Percentiles rank a stretch among this genome's conserved stretches.
phyloP scores from a whole-genome alignment of 495 filamentous ascomycete genomes.

The Letharia columbiana region DNA sequence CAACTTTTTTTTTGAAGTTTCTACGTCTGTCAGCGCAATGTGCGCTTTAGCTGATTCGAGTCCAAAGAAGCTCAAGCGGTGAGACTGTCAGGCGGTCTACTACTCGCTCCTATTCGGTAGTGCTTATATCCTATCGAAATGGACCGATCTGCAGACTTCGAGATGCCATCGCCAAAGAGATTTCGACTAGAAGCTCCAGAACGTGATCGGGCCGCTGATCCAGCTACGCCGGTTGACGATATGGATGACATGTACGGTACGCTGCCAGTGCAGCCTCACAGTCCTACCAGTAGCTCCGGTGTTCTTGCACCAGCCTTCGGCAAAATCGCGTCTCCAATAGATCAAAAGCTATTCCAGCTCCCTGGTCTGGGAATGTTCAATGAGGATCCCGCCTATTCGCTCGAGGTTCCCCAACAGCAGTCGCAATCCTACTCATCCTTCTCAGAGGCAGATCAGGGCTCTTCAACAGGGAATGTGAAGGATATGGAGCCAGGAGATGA shows the following conservation, averaged over 20 bases:
- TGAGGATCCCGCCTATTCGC: neutral
- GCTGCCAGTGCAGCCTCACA: neutral
- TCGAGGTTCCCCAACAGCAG: neutral
- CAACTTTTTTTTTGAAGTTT: neutral
- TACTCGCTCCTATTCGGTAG: neutral
- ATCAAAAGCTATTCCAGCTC: conserved; percentile 2
- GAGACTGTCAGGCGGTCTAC: neutral
- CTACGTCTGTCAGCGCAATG: neutral
- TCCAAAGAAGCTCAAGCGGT: no score
- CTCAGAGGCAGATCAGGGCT: neutral
- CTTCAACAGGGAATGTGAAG: neutral
- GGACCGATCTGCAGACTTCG: conserved; percentile 8
- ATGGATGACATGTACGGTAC: conserved; percentile 22
- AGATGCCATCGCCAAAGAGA: conserved; percentile 21
- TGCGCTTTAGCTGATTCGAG: neutral
- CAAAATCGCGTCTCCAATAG: neutral
- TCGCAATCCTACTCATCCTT: neutral
- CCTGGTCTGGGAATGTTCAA: conserved; percentile 13
- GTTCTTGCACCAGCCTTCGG: neutral
- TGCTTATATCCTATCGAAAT: neutral
- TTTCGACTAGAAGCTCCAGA: conserved; percentile 17
- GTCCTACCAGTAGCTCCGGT: neutral
- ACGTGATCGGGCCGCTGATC: conserved; percentile 3
- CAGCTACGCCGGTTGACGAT: conserved; percentile 13
- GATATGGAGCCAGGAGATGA: neutral